phyloP scores from a whole-genome alignment of 2,329 filamentous ascomycete genomes.

The Pseudocercospora pini-densiflorae region DNA sequence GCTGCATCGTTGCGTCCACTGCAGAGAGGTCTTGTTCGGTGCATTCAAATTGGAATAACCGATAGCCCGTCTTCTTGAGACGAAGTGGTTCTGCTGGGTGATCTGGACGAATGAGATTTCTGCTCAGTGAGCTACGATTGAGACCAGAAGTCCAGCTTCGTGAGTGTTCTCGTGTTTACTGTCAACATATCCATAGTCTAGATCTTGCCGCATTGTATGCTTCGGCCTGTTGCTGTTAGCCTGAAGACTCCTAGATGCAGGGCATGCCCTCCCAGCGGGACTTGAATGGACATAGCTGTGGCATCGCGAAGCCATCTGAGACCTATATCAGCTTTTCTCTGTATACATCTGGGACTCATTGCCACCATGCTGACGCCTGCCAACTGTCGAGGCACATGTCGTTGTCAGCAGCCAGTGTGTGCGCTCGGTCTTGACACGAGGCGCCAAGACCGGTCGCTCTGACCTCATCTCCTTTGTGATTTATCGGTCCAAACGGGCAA shows the following conservation, averaged over 20 bases:
- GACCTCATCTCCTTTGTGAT: conserved; percentile 6
- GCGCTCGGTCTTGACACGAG: neutral
- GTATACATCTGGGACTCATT: neutral
- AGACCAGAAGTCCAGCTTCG: too few relatives aligned
- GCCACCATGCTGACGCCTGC: neutral
- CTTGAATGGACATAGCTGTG: neutral
- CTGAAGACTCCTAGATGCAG: neutral
- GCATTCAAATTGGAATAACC: too few relatives aligned
- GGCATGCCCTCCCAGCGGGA: neutral
- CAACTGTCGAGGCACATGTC: neutral
- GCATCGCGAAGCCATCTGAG: neutral
- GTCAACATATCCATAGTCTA: too few relatives aligned
- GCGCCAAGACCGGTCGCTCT: neutral
- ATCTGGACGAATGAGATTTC: too few relatives aligned
- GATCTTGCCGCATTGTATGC: too few relatives aligned
- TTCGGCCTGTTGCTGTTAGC: neutral
- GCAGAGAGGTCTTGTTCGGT: too few relatives aligned
- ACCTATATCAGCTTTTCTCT: neutral
- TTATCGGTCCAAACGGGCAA: neutral
- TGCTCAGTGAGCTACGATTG: too few relatives aligned
- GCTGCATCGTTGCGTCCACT: too few relatives aligned
- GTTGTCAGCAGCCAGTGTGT: neutral
- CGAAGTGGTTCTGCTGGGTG: too few relatives aligned
- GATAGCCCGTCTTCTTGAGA: too few relatives aligned
- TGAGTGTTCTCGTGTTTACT: too few relatives aligned